These are phyloP conservation scores for Syncephalastrum sp. DNA, from an alignment of 371 early-diverging fungal genomes.

Conservation along the genomic window DNA sequence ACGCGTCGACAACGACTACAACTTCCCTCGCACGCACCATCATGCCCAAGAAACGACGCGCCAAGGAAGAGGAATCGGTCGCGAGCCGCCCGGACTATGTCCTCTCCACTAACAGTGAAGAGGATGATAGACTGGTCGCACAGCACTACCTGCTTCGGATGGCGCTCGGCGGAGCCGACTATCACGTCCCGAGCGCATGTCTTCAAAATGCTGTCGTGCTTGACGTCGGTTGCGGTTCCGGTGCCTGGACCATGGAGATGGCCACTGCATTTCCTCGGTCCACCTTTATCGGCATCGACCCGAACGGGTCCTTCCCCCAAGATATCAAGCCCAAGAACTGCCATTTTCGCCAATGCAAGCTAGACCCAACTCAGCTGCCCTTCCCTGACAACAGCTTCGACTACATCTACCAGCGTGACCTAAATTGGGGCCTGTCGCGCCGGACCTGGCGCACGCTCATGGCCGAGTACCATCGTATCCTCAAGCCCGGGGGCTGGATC, in stretches of 20 bases:
- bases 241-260: constrained; percentile 49
- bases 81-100: constrained; percentile 6
- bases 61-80: constrained; percentile 6
- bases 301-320: constrained; percentile 22
- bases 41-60: constrained; percentile 5
- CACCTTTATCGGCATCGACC: constrained; percentile 40
- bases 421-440: constrained; percentile 27
- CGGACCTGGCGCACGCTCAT: constrained; percentile 27
- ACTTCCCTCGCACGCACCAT: neutral
- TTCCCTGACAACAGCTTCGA: constrained; percentile 38
- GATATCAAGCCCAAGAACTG: constrained; percentile 44
- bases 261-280: constrained; percentile 34
- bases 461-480: constrained; percentile 32
- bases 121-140: constrained; percentile 36
- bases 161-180: constrained; percentile 27
- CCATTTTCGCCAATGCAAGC: constrained; percentile 21
- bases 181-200: constrained; percentile 4
- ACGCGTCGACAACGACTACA: no score
- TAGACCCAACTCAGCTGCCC: constrained; percentile 20
- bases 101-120: constrained; percentile 6
- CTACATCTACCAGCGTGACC: constrained; percentile 40
- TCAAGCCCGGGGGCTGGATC: constrained; percentile 50
- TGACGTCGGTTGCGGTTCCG: constrained; percentile 39
- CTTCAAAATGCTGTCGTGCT: constrained; percentile 16
- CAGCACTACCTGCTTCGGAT: constrained; percentile 40